These are phyloP conservation scores for Cicer arietinum DNA, from an alignment of 306 rosid species.

Conservation along the genomic window DNA sequence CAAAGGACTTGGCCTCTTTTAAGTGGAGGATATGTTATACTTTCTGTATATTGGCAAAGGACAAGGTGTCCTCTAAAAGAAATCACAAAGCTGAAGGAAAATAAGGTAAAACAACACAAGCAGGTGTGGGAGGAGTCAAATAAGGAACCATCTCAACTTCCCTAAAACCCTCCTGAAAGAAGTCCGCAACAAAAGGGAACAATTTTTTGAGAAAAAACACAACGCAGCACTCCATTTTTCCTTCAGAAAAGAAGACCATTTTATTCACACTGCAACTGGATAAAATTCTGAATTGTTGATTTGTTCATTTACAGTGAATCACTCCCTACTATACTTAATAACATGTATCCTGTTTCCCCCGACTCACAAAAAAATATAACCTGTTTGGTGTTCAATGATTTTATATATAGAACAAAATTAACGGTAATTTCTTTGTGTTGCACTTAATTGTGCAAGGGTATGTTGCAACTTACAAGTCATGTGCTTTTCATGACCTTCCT, in stretches of 20 bases:
- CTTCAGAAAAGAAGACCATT: not conserved
- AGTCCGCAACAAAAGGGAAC: not conserved
- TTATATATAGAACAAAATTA: slow-evolving; percentile 6
- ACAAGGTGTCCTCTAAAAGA: not conserved
- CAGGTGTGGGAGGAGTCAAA: not conserved
- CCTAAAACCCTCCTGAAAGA: not conserved
- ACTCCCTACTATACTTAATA: not conserved
- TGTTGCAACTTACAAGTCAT: slow-evolving; percentile 23
- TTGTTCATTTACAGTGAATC: not conserved
- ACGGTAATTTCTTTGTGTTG: not conserved
- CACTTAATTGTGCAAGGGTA: not conserved
- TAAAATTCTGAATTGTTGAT: slow-evolving; percentile 1
- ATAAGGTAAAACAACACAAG: not conserved
- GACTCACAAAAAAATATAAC: not conserved
- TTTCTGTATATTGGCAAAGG: not conserved
- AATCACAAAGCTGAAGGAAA: not conserved
- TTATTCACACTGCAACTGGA: not conserved
- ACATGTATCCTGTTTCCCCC: not conserved
- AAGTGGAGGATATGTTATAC: not conserved
- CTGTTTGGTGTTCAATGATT: not conserved
- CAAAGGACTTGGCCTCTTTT: not conserved
- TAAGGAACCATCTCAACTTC: slow-evolving; percentile 1
- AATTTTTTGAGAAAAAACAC: not conserved
- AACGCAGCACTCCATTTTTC: not conserved
- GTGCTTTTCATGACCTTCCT: slow-evolving; percentile 15